Conservation (phyloP, 202 grass and related monocot species). For the Schoenoplectus triqueter region DNA sequence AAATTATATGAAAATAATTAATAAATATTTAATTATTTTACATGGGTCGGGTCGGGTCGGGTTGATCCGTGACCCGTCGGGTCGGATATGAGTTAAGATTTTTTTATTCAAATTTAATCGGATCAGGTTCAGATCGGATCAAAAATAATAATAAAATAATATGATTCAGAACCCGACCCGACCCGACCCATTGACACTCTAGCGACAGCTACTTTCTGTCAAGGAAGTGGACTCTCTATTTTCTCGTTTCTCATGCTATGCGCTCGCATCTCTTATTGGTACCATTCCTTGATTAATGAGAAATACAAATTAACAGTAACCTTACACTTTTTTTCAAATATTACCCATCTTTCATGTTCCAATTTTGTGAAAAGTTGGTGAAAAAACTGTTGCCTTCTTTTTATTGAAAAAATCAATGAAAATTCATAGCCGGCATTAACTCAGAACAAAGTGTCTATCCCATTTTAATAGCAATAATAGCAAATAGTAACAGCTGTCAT, state of each 20-base stretch:
- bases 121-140: too few relatives aligned
- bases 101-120: too few relatives aligned
- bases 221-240: slow-evolving; percentile 60
- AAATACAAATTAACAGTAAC: slow-evolving; percentile 6
- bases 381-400: not conserved
- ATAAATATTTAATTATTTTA: too few relatives aligned
- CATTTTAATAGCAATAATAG: not conserved
- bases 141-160: too few relatives aligned
- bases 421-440: not conserved
- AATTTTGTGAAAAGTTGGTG: not conserved
- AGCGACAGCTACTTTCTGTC: slow-evolving; percentile 55
- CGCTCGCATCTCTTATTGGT: slow-evolving; percentile 82
- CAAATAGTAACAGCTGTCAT: not conserved
- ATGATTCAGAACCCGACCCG: too few relatives aligned
- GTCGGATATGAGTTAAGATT: too few relatives aligned
- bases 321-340: not conserved
- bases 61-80: too few relatives aligned
- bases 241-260: slow-evolving; percentile 78
- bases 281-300: slow-evolving; percentile 61
- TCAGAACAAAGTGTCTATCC: not conserved
- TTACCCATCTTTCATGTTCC: not conserved
- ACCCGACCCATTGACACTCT: too few relatives aligned
- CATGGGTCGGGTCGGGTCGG: too few relatives aligned
- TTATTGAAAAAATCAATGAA: not conserved
- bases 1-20: too few relatives aligned